A percentile compares a stretch with the other conserved stretches of the same genome.
phyloP scores from a whole-genome alignment of 257 asterid genomes.

The Solanum rostratum region DNA sequence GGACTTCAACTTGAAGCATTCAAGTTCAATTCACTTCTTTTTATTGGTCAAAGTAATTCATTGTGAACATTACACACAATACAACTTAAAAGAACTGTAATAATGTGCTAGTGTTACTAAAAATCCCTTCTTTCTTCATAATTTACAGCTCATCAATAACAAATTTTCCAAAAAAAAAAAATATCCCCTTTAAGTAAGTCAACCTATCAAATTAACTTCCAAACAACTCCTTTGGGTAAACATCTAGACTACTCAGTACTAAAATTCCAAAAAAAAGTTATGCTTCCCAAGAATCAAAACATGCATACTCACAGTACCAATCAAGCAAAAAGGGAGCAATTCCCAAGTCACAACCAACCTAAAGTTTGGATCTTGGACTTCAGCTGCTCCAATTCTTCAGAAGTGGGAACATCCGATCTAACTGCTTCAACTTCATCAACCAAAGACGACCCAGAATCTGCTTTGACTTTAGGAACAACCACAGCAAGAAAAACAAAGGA shows the following conservation, averaged over 20 bases:
- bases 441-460: constrained; percentile 25
- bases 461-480: constrained; percentile 23
- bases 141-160: background rate
- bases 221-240: background rate
- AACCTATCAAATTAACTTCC: background rate
- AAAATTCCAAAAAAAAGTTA: background rate
- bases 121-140: too few species aligned
- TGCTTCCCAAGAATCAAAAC: background rate
- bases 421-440: constrained; percentile 25
- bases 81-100: background rate
- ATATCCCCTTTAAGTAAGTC: background rate
- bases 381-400: constrained; percentile 28
- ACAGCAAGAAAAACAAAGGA: constrained; percentile 2
- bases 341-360: constrained; percentile 32
- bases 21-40: background rate
- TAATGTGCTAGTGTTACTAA: too few species aligned
- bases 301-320: background rate
- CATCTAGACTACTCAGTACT: background rate
- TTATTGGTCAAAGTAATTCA: background rate
- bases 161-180: background rate
- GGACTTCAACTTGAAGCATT: background rate
- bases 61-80: background rate
- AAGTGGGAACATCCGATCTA: constrained; percentile 37
- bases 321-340: background rate
- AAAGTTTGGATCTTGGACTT: constrained; percentile 52